Base-by-base conservation (phyloP, 345 rosid genomes). In the Populus ilicifolia region DNA sequence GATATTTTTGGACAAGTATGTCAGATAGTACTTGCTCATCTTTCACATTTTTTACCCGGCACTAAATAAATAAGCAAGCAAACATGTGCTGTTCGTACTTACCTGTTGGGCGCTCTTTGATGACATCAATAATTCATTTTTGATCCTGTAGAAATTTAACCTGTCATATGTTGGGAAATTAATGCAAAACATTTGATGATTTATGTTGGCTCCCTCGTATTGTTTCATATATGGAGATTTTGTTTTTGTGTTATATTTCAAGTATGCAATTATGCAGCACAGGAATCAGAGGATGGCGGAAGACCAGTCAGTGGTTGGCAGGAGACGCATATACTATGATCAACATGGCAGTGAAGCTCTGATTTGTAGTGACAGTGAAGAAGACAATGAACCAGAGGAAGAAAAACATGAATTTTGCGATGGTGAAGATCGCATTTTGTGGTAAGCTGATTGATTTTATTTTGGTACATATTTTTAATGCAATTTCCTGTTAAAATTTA, bases 201-300 rank as follows among this genome's bases (percentile, higher is more conserved):
- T 66, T 33, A 39, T 38, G 13, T 44, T 75, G 62, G 14, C 67
- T 72, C 23, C 74, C 67, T 33, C 14, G 14, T 41, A 33, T 73
- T 59, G 23, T 56, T 74, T 48, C 62, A 79, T 78, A 50, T 76
- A 59, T n/a, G 74, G 18, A 67, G 64, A 70, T 74, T 64, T 81
- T 56, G 21, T 71, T 84, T 72, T 81, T 80, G 75, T 76, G 71
- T 72, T 80, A 82, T 70, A 83, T 83, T 86, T 87, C 54, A 85
- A 76, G 80, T 80, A 75, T 86, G 62, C 72, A 59, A 50, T 72
- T 80, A 78, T 83, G 61, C 87, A 81, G 88, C 84, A 84, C 93
- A 96, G 99, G 85, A 96, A 96, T 86, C 99, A 92, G 87, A 91
- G 97, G 88, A 96, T 96, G 99, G 92, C 96, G 39, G 98, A 96